Evolutionary conservation across 140 eudicot species (phyloP), one percentile per base, ranked within the genome.

Genomic region (Stevia rebaudiana): DNA sequence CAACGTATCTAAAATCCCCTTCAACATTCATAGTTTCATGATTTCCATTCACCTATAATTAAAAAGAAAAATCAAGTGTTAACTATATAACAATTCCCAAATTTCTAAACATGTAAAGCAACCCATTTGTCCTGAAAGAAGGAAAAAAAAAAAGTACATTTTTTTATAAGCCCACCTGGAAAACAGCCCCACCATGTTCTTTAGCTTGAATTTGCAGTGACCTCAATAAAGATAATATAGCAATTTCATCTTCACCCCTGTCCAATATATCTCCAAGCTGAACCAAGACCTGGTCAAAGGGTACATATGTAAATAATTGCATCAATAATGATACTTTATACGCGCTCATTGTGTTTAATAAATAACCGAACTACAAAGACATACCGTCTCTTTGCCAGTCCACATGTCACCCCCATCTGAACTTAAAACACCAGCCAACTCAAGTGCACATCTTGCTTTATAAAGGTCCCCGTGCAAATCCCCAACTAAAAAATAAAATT

Each of bases 191-290:
- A 49, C 98, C 98, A 24, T 79, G 69, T 33, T 81, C 86, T 85
- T 82, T 88, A 47, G 98, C 98, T 74, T 92, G 98, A 76, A 78
- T 76, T 77, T 85, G 94, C 60, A 92, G 63, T 36, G 98, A 92
- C 47, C 79, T 83, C 78, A 92, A 72, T 12, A 92, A 78, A n/a
- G 98, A 92, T 30, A 92, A 79, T 44, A 92, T 92, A 57, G 98
- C 98, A 71, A 92, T 85, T 81, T 92, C 98, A 79, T 92, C 95
- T 82, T 83, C 98, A 51, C 98, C 98, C 64, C 98, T 70, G 79
- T 91, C 98, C 30, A 91, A 95, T 72, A 91, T 85, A 73, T 91
- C 98, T 65, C 98, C 98, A 62, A 91, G 92, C 81, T 91, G 98
- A 71, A 91, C 78, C 78, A 91, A 77, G 36, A 91, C 98, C 98